Conservation (phyloP, 345 rosid species). For the Murraya koenigii region DNA sequence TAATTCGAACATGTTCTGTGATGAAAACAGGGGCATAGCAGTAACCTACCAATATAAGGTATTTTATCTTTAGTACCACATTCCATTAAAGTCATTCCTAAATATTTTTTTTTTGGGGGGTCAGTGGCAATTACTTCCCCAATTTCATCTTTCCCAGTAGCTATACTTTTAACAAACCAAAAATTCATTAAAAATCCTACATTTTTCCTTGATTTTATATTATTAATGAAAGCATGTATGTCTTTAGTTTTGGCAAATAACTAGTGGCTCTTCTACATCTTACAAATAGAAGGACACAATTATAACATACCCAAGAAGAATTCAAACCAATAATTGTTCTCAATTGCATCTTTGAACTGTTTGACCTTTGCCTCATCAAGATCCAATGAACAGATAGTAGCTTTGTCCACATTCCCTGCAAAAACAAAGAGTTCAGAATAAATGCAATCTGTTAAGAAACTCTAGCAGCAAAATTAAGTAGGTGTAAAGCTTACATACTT, state of each 20-base stretch:
- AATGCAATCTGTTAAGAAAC: slow-evolving; percentile 2
- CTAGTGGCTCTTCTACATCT: neutral
- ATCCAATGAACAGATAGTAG: slow-evolving; percentile 53
- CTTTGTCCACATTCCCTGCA: slow-evolving; percentile 65
- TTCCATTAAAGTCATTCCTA: neutral
- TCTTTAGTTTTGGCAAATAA: neutral
- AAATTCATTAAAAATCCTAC: neutral
- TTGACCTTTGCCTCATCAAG: slow-evolving; percentile 69
- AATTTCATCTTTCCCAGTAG: neutral
- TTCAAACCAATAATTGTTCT: slow-evolving; percentile 89
- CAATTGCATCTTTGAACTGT: slow-evolving; percentile 86
- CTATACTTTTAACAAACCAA: neutral
- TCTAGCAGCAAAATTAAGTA: slow-evolving; percentile 3
- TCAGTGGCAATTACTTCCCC: neutral
- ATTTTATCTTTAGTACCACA: neutral
- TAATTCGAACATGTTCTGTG: neutral
- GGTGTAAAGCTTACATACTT: slow-evolving; percentile 49
- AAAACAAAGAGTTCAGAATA: neutral
- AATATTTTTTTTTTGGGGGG: neutral
- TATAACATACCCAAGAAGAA: slow-evolving; percentile 86
- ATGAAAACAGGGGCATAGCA: neutral
- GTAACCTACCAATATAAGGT: neutral
- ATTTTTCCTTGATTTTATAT: neutral
- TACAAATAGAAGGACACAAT: neutral
- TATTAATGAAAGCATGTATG: neutral